These are phyloP conservation scores for Pisolithus marmoratus DNA, from an alignment of 768 basidiomycete species.

Conservation along the genomic window DNA sequence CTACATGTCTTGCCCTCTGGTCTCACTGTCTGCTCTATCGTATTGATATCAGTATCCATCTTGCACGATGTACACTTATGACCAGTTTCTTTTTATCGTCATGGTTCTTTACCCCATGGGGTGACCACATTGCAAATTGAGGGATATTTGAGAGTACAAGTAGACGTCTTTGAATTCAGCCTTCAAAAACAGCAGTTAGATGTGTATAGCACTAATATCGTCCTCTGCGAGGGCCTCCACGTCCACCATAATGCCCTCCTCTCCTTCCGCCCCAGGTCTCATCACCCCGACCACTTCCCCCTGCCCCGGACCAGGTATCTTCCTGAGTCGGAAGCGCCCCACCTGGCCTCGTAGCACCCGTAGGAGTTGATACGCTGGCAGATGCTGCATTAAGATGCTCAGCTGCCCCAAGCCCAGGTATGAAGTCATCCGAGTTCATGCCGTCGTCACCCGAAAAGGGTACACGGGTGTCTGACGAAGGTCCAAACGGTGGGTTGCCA, in stretches of 20 bases:
- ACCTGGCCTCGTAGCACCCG: slow-evolving; percentile 18
- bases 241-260: slow-evolving; percentile 28
- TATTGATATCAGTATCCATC: neutral
- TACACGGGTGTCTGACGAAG: slow-evolving; percentile 16
- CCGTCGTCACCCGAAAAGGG: slow-evolving; percentile 20
- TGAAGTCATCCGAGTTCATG: slow-evolving; percentile 47
- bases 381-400: slow-evolving; percentile 14
- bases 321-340: slow-evolving; percentile 45
- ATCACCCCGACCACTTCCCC: slow-evolving; percentile 26
- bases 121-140: too few species aligned
- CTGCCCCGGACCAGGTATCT: slow-evolving; percentile 40
- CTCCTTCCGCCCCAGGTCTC: slow-evolving; percentile 34
- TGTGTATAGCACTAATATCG: slow-evolving; percentile 7
- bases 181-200: neutral
- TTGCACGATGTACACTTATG: neutral
- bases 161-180: too few species aligned
- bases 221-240: slow-evolving; percentile 27
- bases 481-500: slow-evolving; percentile 6
- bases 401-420: slow-evolving; percentile 56
- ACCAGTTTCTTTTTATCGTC: too few species aligned
- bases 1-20: neutral
- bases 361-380: too few species aligned
- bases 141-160: too few species aligned
- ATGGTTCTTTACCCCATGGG: too few species aligned
- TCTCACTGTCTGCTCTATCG: neutral